A percentile compares a stretch with the other conserved stretches of the same genome.
Evolutionary conservation across 768 basidiomycete genomes (phyloP).

Genomic region (Solioccasus polychromus): DNA sequence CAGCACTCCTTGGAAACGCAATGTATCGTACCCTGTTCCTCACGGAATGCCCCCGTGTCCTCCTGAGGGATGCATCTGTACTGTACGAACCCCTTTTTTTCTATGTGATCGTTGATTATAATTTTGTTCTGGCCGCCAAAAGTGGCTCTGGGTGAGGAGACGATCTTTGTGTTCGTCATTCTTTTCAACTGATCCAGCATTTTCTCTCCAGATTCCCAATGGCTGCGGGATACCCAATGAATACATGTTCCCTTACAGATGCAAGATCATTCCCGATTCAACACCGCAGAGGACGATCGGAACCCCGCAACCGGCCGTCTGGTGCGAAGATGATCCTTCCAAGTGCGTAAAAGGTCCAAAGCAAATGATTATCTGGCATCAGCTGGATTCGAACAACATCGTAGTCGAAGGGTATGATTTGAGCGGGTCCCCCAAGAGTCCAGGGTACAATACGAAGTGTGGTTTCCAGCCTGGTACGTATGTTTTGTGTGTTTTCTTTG

Average conservation of each 20-base stretch:
- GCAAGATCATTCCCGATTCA: neutral
- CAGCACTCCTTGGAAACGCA: conserved; percentile 11
- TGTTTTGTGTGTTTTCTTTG: neutral
- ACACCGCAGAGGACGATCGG: conserved; percentile 4
- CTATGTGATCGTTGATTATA: neutral
- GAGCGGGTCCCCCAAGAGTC: neutral
- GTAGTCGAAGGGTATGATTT: neutral
- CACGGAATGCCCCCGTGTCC: conserved; percentile 5
- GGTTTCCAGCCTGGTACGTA: conserved; percentile 13
- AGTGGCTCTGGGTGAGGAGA: conserved; percentile 11
- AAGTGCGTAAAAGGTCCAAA: conserved; percentile 14
- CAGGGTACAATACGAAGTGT: conserved; percentile 12
- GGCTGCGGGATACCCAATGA: conserved; percentile 11
- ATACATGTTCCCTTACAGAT: neutral
- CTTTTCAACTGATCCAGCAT: neutral
- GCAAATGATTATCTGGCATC: conserved; percentile 1
- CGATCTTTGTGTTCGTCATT: no score
- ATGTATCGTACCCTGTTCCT: conserved; percentile 2
- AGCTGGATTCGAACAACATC: conserved; percentile 8
- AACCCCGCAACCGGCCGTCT: neutral
- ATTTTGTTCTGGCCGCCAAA: neutral
- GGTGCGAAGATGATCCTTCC: conserved; percentile 4
- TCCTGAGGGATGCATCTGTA: neutral
- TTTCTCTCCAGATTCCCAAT: conserved; percentile 2
- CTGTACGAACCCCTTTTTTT: conserved; percentile 5